phyloP scores from a whole-genome alignment of 768 basidiomycete species.

The Tricholoma hemisulphureum region DNA sequence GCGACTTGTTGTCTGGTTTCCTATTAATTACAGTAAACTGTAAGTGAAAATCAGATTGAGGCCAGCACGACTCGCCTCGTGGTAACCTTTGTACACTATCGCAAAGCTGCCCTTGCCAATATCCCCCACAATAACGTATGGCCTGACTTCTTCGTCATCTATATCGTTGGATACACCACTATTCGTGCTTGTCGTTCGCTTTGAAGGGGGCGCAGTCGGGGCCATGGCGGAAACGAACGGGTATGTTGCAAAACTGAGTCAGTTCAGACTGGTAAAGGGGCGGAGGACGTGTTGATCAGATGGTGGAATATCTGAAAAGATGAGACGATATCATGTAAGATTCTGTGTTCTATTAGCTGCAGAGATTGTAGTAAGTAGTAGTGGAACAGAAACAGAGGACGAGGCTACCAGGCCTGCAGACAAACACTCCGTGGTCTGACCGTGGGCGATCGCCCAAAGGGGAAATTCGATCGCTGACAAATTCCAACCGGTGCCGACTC shows the following conservation, averaged over 20 bases:
- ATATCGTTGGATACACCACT: constrained; percentile 9
- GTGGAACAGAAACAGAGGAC: neutral
- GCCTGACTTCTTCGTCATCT: constrained; percentile 71
- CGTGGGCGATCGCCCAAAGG: neutral
- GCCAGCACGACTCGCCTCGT: constrained; percentile 57
- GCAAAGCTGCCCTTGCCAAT: constrained; percentile 95
- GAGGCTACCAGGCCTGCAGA: neutral
- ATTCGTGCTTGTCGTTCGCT: constrained; percentile 3
- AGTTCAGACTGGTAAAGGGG: neutral
- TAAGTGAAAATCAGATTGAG: neutral
- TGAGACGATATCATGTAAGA: neutral
- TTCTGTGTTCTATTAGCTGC: neutral
- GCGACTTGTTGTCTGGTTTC: constrained; percentile 80
- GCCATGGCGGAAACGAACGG: constrained; percentile 6
- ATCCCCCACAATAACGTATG: constrained; percentile 73
- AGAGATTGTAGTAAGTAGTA: neutral
- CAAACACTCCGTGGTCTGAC: neutral
- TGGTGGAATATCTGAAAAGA: neutral
- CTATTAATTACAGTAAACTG: constrained; percentile 35
- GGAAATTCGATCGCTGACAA: neutral
- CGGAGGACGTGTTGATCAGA: neutral
- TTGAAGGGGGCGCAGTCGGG: constrained; percentile 9
- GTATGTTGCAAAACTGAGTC: neutral
- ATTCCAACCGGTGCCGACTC: too few relatives aligned
- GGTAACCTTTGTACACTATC: constrained; percentile 92